Percentiles rank a stretch among this genome's conserved stretches.
Evolutionary conservation across 306 rosid genomes (phyloP).

Genomic region (Hippophae gyantsensis): DNA sequence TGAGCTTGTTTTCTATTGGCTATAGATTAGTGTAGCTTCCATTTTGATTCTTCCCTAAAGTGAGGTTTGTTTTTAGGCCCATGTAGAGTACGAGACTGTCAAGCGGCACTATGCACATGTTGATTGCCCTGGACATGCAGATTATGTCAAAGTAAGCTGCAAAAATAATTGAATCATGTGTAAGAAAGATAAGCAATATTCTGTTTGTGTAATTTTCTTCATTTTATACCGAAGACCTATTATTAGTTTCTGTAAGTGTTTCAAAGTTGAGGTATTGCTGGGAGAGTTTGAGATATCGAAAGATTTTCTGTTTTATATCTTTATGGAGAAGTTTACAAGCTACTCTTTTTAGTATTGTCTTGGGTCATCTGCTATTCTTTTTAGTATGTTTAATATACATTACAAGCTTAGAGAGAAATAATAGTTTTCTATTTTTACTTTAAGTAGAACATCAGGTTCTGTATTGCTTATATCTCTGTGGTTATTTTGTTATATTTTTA

Average conservation of each 20-base stretch:
- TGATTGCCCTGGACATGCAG: constrained; percentile 99
- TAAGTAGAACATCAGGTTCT: no score
- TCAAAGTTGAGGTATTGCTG: neutral
- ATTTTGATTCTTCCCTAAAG: neutral
- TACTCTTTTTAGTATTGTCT: neutral
- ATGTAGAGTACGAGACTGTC: constrained; percentile 78
- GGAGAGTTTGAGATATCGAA: neutral
- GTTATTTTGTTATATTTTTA: no score
- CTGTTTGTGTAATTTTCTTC: neutral
- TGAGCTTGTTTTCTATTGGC: constrained; percentile 8
- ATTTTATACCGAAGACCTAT: neutral
- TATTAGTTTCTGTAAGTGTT: neutral
- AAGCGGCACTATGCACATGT: constrained; percentile 94
- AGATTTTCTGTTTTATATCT: neutral
- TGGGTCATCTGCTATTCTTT: neutral
- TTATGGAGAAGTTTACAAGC: neutral
- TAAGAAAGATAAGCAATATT: neutral
- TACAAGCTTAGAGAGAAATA: no score
- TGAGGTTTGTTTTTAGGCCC: constrained; percentile 49
- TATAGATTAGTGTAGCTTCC: constrained; percentile 1
- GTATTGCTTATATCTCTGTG: no score
- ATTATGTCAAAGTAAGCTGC: constrained; percentile 77
- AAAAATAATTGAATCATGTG: neutral
- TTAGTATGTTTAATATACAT: no score
- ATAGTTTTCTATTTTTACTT: no score